Evolutionary conservation across 257 asterid genomes (phyloP).

Genomic region (Solanum chilense): DNA sequence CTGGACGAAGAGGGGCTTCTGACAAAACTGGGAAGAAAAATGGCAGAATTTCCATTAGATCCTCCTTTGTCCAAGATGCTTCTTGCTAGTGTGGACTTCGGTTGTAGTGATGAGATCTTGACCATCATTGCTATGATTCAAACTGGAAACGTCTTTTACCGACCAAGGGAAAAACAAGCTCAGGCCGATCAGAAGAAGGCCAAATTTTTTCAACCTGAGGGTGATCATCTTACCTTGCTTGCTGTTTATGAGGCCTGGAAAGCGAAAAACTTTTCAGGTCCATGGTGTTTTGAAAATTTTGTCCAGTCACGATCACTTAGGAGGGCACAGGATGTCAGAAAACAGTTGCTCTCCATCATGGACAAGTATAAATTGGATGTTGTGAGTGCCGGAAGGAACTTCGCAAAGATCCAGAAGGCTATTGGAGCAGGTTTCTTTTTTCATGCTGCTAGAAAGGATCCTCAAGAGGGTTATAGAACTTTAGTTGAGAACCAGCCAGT

Average conservation of each 20-base stretch:
- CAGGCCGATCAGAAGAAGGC: conserved; percentile 89
- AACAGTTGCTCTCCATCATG: conserved; percentile 81
- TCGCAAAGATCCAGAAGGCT: conserved; percentile 76
- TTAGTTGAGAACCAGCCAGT: conserved; percentile 88
- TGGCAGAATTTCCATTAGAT: conserved; percentile 93
- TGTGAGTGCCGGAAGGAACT: conserved; percentile 76
- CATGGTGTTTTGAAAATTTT: conserved; percentile 92
- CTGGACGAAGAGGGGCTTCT: conserved; percentile 89
- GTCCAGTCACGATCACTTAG: conserved; percentile 78
- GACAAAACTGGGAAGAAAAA: conserved; percentile 86
- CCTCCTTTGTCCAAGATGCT: conserved; percentile 92
- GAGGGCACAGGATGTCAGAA: conserved; percentile 89
- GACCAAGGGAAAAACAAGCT: conserved; percentile 95
- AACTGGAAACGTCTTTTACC: conserved; percentile 80
- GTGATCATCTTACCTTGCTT: conserved; percentile 80
- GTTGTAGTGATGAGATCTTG: conserved; percentile 87
- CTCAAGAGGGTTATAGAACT: conserved; percentile 83
- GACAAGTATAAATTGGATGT: conserved; percentile 90
- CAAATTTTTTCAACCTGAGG: conserved; percentile 88
- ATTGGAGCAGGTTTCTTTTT: conserved; percentile 89
- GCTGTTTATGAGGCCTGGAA: conserved; percentile 98
- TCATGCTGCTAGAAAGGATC: conserved; percentile 88
- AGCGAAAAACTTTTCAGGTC: conserved; percentile 79
- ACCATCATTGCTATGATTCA: conserved; percentile 95
- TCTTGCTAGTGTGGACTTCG: conserved; percentile 92